Percentiles rank a stretch among this genome's conserved stretches.
phyloP scores from a whole-genome alignment of 768 basidiomycete genomes.

The Boletus sp. region DNA sequence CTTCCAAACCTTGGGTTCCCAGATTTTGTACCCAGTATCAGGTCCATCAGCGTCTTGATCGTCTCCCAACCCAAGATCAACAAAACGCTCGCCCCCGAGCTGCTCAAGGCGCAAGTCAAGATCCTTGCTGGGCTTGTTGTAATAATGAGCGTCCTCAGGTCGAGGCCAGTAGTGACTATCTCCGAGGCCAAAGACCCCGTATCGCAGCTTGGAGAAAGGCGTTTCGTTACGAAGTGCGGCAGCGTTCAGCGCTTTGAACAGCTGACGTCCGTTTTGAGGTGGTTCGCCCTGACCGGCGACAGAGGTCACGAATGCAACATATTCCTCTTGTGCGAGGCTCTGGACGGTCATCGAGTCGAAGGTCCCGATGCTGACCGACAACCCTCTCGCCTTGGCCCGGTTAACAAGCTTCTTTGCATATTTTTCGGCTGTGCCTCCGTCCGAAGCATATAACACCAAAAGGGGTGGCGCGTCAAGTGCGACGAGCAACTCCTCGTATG shows the following conservation, averaged over 20 bases:
- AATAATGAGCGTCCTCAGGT: conserved; percentile 94
- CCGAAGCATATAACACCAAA: conserved; percentile 89
- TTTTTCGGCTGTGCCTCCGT: conserved; percentile 96
- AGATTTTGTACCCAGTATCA: conserved; percentile 94
- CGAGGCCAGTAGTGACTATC: conserved; percentile 99
- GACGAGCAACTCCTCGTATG: conserved; percentile 80
- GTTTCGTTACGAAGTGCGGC: conserved; percentile 49
- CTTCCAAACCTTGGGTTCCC: conserved; percentile 94
- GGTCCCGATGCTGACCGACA: conserved; percentile 70
- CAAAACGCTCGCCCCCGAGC: conserved; percentile 77
- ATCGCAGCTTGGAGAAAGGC: conserved; percentile 63
- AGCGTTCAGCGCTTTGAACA: conserved; percentile 83
- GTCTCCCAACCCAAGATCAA: conserved; percentile 81
- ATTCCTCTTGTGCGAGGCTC: conserved; percentile 65
- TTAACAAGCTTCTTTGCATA: conserved; percentile 83
- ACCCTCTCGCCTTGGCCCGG: conserved; percentile 80
- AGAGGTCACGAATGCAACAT: conserved; percentile 87
- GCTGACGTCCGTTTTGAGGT: conserved; percentile 91
- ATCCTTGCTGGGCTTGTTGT: conserved; percentile 95
- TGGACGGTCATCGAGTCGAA: conserved; percentile 82
- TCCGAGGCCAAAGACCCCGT: conserved; percentile 90
- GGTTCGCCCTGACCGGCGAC: conserved; percentile 97
- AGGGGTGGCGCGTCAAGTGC: conserved; percentile 88
- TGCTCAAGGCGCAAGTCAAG: conserved; percentile 76
- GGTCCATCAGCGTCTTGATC: conserved; percentile 97